phyloP scores from a whole-genome alignment of 208 protist species.

The Leishmania martiniquensis region DNA sequence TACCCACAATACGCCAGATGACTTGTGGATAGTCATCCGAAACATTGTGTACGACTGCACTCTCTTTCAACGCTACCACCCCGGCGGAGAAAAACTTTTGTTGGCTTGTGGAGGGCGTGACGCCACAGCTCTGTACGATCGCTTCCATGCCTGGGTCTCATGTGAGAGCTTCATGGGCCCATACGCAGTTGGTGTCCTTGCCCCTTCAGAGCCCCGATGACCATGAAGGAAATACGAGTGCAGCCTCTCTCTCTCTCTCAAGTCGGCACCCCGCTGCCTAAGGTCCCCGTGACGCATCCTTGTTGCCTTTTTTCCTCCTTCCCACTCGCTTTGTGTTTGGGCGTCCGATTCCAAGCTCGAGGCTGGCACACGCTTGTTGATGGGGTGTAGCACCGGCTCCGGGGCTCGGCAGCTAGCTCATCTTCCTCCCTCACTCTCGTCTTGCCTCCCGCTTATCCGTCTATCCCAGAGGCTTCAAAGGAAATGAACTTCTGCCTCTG shows the following conservation, averaged over 20 bases:
- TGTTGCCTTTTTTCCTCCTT: not conserved
- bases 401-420: not conserved
- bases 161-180: constrained; percentile 66
- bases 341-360: not conserved
- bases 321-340: not conserved
- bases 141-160: constrained; percentile 73
- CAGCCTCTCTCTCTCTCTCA: constrained; percentile 19
- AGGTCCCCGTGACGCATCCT: too few species aligned
- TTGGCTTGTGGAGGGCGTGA: constrained; percentile 66
- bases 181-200: constrained; percentile 51
- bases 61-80: constrained; percentile 72
- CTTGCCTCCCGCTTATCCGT: not conserved
- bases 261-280: too few species aligned
- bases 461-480: not conserved
- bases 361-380: not conserved
- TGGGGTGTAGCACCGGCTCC: not conserved
- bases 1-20: constrained; percentile 55
- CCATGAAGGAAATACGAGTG: not conserved
- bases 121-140: constrained; percentile 65
- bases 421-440: not conserved
- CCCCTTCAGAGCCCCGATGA: constrained; percentile 6
- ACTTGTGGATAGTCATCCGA: constrained; percentile 79
- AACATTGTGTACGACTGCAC: constrained; percentile 84
- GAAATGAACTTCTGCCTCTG: not conserved
- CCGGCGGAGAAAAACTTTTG: constrained; percentile 63